Evolutionary conservation across 2,329 filamentous ascomycete species (phyloP).

Genomic region (Paraconiothyrium sp.): DNA sequence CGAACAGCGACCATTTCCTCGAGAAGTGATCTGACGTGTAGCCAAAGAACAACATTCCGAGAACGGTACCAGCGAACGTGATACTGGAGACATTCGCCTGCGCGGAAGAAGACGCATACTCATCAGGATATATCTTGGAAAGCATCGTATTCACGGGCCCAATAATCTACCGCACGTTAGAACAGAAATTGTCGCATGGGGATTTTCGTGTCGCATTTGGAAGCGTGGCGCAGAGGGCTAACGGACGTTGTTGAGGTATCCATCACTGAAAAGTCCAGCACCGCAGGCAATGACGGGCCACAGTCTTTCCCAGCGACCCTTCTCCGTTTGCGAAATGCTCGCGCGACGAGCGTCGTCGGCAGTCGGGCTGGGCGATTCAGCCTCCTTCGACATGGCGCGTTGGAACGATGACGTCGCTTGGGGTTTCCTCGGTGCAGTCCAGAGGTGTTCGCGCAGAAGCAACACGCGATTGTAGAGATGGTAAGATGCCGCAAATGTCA

Average conservation of each 20-base stretch:
- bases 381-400: constrained; percentile 26
- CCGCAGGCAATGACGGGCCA: constrained; percentile 88
- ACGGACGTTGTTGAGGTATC: constrained; percentile 85
- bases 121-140: constrained; percentile 69
- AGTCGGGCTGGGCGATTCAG: constrained; percentile 19
- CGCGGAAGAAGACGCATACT: constrained; percentile 75
- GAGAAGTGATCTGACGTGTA: constrained; percentile 86
- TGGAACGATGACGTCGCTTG: constrained; percentile 20
- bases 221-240: constrained; percentile 15
- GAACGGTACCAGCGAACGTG: constrained; percentile 85
- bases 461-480: neutral
- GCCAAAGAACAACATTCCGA: constrained; percentile 83
- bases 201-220: constrained; percentile 3
- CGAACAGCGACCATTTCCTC: constrained; percentile 80
- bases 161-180: constrained; percentile 70
- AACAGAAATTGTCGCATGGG: constrained; percentile 11
- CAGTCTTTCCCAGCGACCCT: constrained; percentile 56
- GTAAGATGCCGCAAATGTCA: neutral
- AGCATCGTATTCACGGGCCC: constrained; percentile 86
- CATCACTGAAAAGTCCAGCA: constrained; percentile 89
- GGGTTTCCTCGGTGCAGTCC: neutral
- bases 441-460: neutral
- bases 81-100: constrained; percentile 81
- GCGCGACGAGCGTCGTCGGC: constrained; percentile 29
- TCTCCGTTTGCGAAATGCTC: constrained; percentile 42